A percentile compares a stretch with the other conserved stretches of the same genome.
phyloP scores from a whole-genome alignment of 225 moss, liverwort and hornwort species.

The Neckera pumila region DNA sequence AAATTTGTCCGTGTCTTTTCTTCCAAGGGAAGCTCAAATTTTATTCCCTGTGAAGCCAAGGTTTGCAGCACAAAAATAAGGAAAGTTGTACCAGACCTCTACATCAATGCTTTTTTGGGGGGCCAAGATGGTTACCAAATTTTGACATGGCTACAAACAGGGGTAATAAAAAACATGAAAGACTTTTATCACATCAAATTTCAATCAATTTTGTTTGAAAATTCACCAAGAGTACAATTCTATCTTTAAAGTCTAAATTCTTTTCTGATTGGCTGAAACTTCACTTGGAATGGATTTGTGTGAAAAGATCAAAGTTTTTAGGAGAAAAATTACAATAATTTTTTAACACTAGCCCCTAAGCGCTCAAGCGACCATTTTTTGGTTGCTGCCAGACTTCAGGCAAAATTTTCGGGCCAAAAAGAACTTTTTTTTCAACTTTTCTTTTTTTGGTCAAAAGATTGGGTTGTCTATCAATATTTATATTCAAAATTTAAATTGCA shows the following conservation, averaged over 20 bases:
- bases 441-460: too few species aligned
- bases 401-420: too few species aligned
- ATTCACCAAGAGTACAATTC: neutral
- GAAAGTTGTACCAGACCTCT: neutral
- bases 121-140: neutral
- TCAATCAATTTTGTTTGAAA: neutral
- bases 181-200: neutral
- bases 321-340: neutral
- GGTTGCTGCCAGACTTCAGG: too few species aligned
- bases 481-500: too few species aligned
- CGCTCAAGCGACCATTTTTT: too few species aligned
- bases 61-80: rapidly evolving
- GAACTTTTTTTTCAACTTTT: too few species aligned
- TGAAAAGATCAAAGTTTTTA: neutral
- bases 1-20: rapidly evolving
- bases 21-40: rapidly evolving
- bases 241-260: neutral
- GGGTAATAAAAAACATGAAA: neutral
- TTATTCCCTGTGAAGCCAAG: rapidly evolving
- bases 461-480: too few species aligned
- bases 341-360: neutral
- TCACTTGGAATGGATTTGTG: neutral
- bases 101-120: neutral
- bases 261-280: neutral
- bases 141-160: neutral